Conservation (phyloP, 2,329 filamentous ascomycete genomes). For the Epicoccum sorghinum region DNA sequence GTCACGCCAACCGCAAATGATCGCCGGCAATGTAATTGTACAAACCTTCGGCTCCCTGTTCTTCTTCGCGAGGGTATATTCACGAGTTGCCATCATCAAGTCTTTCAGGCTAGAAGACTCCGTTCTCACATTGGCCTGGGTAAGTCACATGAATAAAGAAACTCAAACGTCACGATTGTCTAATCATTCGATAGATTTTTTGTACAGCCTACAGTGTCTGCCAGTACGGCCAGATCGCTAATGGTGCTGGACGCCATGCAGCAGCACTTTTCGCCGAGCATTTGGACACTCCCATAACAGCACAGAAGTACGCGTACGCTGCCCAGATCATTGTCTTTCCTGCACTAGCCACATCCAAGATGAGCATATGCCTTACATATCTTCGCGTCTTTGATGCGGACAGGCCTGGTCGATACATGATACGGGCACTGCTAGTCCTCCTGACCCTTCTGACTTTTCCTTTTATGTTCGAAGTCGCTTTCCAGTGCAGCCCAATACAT, state of each 20-base stretch:
- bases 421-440: conserved; percentile 18
- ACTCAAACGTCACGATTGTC: not conserved
- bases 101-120: conserved; percentile 27
- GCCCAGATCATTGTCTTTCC: conserved; percentile 22
- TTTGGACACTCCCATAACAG: conserved; percentile 8
- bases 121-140: conserved; percentile 25
- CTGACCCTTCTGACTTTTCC: conserved; percentile 20
- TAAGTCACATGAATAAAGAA: conserved; percentile 2
- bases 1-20: conserved; percentile 22
- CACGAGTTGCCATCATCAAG: conserved; percentile 22
- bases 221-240: conserved; percentile 28
- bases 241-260: conserved; percentile 26
- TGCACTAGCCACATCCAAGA: conserved; percentile 25
- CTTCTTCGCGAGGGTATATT: conserved; percentile 28
- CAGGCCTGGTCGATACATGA: conserved; percentile 21
- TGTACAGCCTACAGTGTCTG: conserved; percentile 26
- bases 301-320: conserved; percentile 29
- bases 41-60: conserved; percentile 24
- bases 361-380: conserved; percentile 33
- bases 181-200: conserved; percentile 15
- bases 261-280: conserved; percentile 4
- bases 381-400: conserved; percentile 30
- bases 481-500: conserved; percentile 26
- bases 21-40: conserved; percentile 24
- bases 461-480: conserved; percentile 19